Percentiles rank a stretch among this genome's conserved stretches.
phyloP scores from a whole-genome alignment of 805 yeast genomes.

The Barnettozyma botsteinii region DNA sequence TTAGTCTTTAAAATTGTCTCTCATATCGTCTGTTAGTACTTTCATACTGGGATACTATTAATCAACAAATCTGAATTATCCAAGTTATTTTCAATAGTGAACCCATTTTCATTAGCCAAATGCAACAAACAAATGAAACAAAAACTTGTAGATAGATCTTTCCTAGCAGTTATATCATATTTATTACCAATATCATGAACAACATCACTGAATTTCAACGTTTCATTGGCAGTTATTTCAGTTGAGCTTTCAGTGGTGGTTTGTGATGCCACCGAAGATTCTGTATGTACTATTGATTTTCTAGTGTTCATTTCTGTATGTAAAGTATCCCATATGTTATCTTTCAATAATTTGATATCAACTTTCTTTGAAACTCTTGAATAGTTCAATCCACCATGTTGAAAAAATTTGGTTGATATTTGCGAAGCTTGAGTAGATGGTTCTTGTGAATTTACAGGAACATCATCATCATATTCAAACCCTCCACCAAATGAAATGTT shows the following conservation, averaged over 20 bases:
- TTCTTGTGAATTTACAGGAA: slow-evolving; percentile 22
- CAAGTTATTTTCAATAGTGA: slow-evolving; percentile 42
- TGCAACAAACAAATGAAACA: slow-evolving; percentile 81
- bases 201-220: slow-evolving; percentile 38
- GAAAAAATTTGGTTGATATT: slow-evolving; percentile 18
- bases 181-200: slow-evolving; percentile 43
- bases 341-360: slow-evolving; percentile 69
- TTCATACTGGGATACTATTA: slow-evolving; percentile 1
- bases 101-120: slow-evolving; percentile 81
- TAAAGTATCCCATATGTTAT: slow-evolving; percentile 67
- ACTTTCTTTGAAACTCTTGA: slow-evolving; percentile 75
- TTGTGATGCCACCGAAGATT: not conserved
- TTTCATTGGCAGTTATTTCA: not conserved
- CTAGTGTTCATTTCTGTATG: slow-evolving; percentile 19
- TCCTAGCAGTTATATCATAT: slow-evolving; percentile 50
- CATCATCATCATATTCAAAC: slow-evolving; percentile 26
- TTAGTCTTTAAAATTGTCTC: slow-evolving; percentile 1
- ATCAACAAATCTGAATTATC: slow-evolving; percentile 22
- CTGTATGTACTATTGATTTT: slow-evolving; percentile 5
- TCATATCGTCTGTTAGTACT: not conserved
- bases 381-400: slow-evolving; percentile 40
- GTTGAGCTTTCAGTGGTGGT: not conserved
- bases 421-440: slow-evolving; percentile 19
- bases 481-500: slow-evolving; percentile 26
- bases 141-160: slow-evolving; percentile 77